These are phyloP conservation scores for Erysiphe pisi DNA, from an alignment of 2,329 filamentous ascomycete genomes.

Conservation along the genomic window DNA sequence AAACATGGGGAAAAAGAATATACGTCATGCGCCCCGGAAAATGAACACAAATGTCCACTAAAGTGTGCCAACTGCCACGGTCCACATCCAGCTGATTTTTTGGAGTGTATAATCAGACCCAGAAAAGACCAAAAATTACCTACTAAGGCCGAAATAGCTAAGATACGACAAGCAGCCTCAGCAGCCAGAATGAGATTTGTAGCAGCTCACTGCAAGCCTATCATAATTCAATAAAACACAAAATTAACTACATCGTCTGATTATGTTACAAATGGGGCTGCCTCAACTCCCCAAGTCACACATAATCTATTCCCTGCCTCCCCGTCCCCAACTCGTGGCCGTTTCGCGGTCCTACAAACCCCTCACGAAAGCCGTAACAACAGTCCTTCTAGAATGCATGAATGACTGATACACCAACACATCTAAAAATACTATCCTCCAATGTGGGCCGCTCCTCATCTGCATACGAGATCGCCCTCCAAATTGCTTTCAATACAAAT, in stretches of 20 bases:
- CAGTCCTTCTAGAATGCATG: no score
- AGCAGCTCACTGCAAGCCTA: neutral
- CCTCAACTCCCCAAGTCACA: neutral
- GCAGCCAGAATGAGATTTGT: conserved; percentile 17
- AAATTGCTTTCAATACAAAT: neutral
- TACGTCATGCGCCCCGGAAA: neutral
- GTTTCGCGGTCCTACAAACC: neutral
- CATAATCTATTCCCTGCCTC: neutral
- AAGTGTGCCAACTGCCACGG: conserved; percentile 23
- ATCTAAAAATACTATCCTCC: neutral
- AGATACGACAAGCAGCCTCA: neutral
- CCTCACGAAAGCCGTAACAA: no score
- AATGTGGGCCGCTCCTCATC: neutral
- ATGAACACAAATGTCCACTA: neutral
- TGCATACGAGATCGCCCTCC: no score
- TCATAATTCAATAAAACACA: no score
- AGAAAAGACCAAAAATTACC: conserved; percentile 2
- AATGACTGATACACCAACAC: neutral
- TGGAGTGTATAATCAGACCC: conserved; percentile 6
- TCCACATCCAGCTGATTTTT: conserved; percentile 2
- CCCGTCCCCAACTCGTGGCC: neutral
- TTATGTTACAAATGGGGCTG: neutral
- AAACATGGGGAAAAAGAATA: neutral
- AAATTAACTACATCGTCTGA: neutral
- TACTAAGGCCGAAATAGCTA: neutral